A percentile compares a stretch with the other conserved stretches of the same genome.
These are phyloP conservation scores for Cicer chorassanicum DNA, from an alignment of 306 rosid genomes.

Conservation along the genomic window DNA sequence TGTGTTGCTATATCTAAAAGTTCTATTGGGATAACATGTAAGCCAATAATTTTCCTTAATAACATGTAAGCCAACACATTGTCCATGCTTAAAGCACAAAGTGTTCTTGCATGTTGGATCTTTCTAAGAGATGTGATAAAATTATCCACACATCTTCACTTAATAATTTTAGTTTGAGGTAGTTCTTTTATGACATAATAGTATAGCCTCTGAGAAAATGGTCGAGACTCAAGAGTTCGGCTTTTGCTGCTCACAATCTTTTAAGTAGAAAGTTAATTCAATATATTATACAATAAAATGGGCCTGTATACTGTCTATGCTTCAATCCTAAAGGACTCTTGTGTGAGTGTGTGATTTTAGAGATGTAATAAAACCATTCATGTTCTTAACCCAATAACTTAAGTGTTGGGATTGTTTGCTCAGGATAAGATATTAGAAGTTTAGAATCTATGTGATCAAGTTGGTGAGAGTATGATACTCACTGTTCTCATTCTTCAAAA, in stretches of 20 bases:
- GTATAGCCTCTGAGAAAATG: neutral
- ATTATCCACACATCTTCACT: neutral
- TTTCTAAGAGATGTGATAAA: neutral
- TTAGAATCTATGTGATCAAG: neutral
- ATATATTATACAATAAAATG: neutral
- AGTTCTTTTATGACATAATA: neutral
- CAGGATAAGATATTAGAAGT: neutral
- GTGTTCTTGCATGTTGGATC: neutral
- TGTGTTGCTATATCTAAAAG: neutral
- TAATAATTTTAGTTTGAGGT: neutral
- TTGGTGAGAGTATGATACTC: neutral
- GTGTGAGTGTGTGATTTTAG: neutral
- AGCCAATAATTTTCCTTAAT: neutral
- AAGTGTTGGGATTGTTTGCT: neutral
- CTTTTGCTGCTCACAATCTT: neutral
- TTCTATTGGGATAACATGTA: neutral
- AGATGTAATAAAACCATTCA: constrained; percentile 2
- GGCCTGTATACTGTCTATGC: neutral
- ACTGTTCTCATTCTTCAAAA: neutral
- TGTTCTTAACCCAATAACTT: neutral
- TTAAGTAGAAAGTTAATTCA: neutral
- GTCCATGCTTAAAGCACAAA: neutral
- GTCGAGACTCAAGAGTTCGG: neutral
- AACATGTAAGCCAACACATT: neutral
- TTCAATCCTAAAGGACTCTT: neutral